Evolutionary conservation across 208 protist species (phyloP).

Genomic region (Acanthamoeba comandoni): DNA sequence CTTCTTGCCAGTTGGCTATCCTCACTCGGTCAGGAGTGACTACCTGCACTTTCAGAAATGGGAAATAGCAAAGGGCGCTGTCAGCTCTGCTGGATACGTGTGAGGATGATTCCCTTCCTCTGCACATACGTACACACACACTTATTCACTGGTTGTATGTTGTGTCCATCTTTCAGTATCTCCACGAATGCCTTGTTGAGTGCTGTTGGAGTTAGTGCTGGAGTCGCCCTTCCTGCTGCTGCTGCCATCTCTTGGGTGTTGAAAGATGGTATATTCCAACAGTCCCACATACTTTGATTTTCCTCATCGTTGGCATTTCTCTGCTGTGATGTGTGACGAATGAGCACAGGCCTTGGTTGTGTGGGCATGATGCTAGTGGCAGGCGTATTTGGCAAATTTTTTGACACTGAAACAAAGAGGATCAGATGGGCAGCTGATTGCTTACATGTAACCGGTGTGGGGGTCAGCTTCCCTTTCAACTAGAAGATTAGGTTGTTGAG

Average conservation of each 20-base stretch:
- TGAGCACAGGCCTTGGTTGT: conserved; percentile 24
- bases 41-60: conserved; percentile 69
- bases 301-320: not conserved
- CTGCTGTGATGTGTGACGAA: not conserved
- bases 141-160: too few relatives aligned
- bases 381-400: conserved; percentile 54
- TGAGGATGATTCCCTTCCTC: not conserved
- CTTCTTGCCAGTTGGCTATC: conserved; percentile 46
- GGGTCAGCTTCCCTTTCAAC: not conserved
- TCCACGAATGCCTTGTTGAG: conserved; percentile 39
- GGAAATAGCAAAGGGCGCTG: conserved; percentile 43
- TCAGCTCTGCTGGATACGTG: conserved; percentile 42
- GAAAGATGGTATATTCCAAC: conserved; percentile 57
- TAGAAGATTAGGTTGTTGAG: not conserved
- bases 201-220: conserved; percentile 29
- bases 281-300: not conserved
- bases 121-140: not conserved
- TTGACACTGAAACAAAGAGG: conserved; percentile 68
- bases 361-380: conserved; percentile 59
- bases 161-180: conserved; percentile 17
- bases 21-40: conserved; percentile 5
- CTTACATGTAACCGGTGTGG: conserved; percentile 53
- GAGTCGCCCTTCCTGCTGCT: not conserved
- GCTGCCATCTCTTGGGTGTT: conserved; percentile 66
- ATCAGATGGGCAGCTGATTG: conserved; percentile 65